Percentiles rank a stretch among this genome's conserved stretches.
These are phyloP conservation scores for Populus tomentosa DNA, from an alignment of 441 rosid species.

Conservation along the genomic window DNA sequence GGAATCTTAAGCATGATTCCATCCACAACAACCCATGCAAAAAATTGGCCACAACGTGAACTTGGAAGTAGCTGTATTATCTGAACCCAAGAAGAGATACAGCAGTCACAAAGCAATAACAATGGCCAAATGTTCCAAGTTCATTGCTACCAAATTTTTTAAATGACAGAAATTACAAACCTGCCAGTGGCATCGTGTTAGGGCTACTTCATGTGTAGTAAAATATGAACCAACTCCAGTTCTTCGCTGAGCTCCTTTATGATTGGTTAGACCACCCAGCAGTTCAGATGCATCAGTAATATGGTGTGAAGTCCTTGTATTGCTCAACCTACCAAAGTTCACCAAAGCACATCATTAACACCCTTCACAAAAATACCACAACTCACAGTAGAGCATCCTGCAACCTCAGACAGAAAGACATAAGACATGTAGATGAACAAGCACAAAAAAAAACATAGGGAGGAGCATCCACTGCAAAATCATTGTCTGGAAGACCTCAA, in stretches of 20 bases:
- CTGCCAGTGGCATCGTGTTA: conserved; percentile 91
- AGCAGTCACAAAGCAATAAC: conserved; percentile 23
- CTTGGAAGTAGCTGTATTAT: conserved; percentile 80
- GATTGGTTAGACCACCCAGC: conserved; percentile 29
- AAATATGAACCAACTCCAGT: conserved; percentile 81
- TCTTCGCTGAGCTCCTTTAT: conserved; percentile 43
- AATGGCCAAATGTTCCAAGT: background rate
- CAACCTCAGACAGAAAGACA: background rate
- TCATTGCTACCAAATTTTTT: conserved; percentile 9
- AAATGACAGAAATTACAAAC: conserved; percentile 30
- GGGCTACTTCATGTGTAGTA: conserved; percentile 73
- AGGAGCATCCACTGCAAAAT: background rate
- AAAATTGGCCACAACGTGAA: conserved; percentile 56
- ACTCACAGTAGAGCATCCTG: background rate
- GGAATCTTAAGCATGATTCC: conserved; percentile 96
- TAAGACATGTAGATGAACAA: background rate
- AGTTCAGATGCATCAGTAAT: conserved; percentile 29
- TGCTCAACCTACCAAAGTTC: conserved; percentile 55
- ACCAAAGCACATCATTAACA: conserved; percentile 10
- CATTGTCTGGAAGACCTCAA: background rate
- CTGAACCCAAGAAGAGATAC: conserved; percentile 41
- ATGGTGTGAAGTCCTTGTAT: conserved; percentile 37
- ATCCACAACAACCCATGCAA: conserved; percentile 90
- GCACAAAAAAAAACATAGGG: background rate
- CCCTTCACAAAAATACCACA: conserved; percentile 1